Base-by-base conservation (phyloP, 345 rosid genomes). In the Pugionium dolabratum region DNA sequence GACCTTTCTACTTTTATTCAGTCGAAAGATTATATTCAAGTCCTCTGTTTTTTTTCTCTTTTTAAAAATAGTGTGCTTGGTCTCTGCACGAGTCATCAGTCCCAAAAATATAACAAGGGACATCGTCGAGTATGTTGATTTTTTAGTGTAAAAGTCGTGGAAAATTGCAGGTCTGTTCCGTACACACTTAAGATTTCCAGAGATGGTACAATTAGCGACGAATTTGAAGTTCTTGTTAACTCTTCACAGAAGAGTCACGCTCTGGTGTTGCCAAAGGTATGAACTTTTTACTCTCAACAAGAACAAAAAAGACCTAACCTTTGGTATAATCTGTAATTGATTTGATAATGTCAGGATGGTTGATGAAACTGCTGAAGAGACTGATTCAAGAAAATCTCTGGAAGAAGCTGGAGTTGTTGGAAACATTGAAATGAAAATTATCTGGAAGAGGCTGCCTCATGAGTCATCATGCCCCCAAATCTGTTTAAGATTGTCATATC, bases 221-320 rank as follows among this genome's bases (percentile, higher is more conserved):
- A 84, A 67, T 33, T 86, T 36, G 95, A 91, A 64, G 84, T 91
- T 53, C 82, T 91, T 42, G 75, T 85, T 11, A 86, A 89, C 59
- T 80, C 90, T 55, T 91, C 98, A 7, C 98, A 87, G 39, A 91
- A 89, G 69, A 85, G 86, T 59, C 84, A 80, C 33, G 89, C 86
- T 59, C 50, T 89, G 62, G 85, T 91, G 96, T 91, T 91, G 59
- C 98, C 98, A 1, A 91, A 91, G 96, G 97, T 86, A 74, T 27
- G 7, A 31, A 50, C 42, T 47, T 40, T 55, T 27, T 32, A 6
- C 26, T 7, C 37, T 4, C 4, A 29, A 18, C 67, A 58, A 47
- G 31, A 37, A 45, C 5, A 3, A 18, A 2, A 10, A n/a, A 1
- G 18, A 18, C 18, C 18, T 18, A 18, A 18, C 18, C 18, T 18